A percentile compares a stretch with the other conserved stretches of the same genome.
Conservation (phyloP, 352 stramenopile species). For the Phytophthora meadii region DNA sequence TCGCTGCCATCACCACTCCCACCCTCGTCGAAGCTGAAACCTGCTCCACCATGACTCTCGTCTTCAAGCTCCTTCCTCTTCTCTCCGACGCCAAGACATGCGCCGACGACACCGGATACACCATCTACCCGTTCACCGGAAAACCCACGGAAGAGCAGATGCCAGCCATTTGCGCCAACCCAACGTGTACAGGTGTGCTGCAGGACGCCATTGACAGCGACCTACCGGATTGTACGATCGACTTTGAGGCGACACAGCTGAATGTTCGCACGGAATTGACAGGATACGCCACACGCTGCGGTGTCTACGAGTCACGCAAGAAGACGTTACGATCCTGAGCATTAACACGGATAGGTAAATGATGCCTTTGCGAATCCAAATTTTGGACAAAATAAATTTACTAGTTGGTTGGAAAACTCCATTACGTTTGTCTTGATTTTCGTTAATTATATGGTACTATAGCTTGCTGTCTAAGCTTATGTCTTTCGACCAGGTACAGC, state of each 20-base stretch:
- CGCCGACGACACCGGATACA: constrained; percentile 34
- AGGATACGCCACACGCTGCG: constrained; percentile 27
- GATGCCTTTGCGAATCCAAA: too few species aligned
- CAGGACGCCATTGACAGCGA: constrained; percentile 27
- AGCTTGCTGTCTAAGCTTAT: constrained; percentile 18
- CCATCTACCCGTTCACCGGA: constrained; percentile 38
- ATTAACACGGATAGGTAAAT: neutral
- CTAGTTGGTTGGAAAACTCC: constrained; percentile 2
- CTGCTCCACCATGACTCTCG: constrained; percentile 35
- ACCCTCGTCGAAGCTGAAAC: constrained; percentile 25
- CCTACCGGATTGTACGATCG: constrained; percentile 45
- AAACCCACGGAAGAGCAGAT: constrained; percentile 39
- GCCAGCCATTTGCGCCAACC: constrained; percentile 32
- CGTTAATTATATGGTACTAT: constrained; percentile 34
- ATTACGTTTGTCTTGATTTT: constrained; percentile 29
- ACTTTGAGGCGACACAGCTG: constrained; percentile 29
- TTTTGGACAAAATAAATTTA: too few species aligned
- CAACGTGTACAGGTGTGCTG: constrained; percentile 36
- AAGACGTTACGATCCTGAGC: constrained; percentile 9
- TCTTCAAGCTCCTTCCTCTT: constrained; percentile 35
- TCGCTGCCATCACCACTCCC: constrained; percentile 18
- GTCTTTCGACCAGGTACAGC: constrained; percentile 25
- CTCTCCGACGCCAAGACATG: constrained; percentile 38
- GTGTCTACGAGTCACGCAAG: constrained; percentile 29
- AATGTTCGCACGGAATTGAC: constrained; percentile 37